phyloP scores from a whole-genome alignment of 2,329 filamentous ascomycete genomes.

The Hypoxylon sp. region DNA sequence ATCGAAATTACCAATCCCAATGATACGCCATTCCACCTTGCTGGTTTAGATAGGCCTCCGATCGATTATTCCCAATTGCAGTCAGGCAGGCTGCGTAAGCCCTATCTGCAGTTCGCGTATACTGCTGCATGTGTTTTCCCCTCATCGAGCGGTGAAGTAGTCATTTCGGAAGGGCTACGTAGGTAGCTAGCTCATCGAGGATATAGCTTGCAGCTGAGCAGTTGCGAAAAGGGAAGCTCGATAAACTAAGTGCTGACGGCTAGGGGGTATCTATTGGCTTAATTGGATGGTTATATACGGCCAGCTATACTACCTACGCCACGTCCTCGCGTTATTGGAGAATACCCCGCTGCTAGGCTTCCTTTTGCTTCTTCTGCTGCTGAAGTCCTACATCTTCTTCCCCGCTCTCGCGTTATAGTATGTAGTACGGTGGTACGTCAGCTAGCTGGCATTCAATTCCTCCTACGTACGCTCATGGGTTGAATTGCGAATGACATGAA shows the following conservation, averaged over 20 bases:
- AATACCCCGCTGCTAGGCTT: conserved; percentile 32
- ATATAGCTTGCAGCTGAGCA: conserved; percentile 13
- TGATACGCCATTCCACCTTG: conserved; percentile 16
- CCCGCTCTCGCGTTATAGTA: conserved; percentile 23
- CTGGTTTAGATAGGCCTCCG: conserved; percentile 16
- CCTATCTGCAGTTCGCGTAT: conserved; percentile 22
- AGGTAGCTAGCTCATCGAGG: conserved; percentile 19
- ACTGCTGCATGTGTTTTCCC: conserved; percentile 15
- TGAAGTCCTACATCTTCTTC: conserved; percentile 34
- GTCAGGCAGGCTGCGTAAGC: conserved; percentile 47
- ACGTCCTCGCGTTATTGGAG: conserved; percentile 10
- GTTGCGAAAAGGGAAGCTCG: conserved; percentile 42
- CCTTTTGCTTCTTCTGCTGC: conserved; percentile 6
- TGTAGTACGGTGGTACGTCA: conserved; percentile 33
- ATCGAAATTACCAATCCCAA: conserved; percentile 18
- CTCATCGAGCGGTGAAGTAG: conserved; percentile 34
- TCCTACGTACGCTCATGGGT: conserved; percentile 22
- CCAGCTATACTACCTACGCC: conserved; percentile 1
- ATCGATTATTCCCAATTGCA: conserved; percentile 27
- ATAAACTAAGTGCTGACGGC: conserved; percentile 26
- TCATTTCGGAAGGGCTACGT: conserved; percentile 9
- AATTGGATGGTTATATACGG: conserved; percentile 3
- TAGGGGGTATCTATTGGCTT: conserved; percentile 29
- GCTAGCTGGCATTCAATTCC: conserved; percentile 12
- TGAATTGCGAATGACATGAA: conserved; percentile 30